Evolutionary conservation across 495 filamentous ascomycete species (phyloP).

Genomic region (Xylaria nigripes): DNA sequence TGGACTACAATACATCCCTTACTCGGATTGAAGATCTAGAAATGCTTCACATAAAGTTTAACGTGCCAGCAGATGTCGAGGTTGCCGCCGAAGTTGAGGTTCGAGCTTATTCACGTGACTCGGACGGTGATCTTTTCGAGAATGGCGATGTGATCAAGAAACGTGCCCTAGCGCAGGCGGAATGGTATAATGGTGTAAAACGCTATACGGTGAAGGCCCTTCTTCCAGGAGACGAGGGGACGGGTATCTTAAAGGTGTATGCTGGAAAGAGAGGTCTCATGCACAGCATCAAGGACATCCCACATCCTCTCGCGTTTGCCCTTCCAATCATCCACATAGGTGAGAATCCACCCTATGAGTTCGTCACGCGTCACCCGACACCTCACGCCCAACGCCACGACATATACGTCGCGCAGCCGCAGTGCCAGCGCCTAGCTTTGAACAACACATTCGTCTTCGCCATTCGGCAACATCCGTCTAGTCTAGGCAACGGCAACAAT

Average conservation of each 20-base stretch:
- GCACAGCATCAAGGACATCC: constrained; percentile 91
- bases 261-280: constrained; percentile 89
- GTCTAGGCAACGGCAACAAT: constrained; percentile 40
- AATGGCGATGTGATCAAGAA: constrained; percentile 82
- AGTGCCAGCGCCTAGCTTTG: constrained; percentile 74
- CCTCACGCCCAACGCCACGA: constrained; percentile 95
- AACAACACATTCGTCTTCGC: constrained; percentile 98
- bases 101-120: constrained; percentile 66
- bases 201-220: constrained; percentile 88
- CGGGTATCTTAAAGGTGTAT: constrained; percentile 85
- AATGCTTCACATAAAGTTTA: constrained; percentile 79
- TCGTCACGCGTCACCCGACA: constrained; percentile 86
- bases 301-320: constrained; percentile 84
- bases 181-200: constrained; percentile 82
- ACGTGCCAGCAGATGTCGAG: constrained; percentile 82
- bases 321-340: constrained; percentile 85
- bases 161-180: constrained; percentile 78
- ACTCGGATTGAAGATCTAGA: constrained; percentile 83
- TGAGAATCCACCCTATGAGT: constrained; percentile 88
- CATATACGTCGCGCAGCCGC: constrained; percentile 90
- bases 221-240: constrained; percentile 81
- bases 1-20: constrained; percentile 86
- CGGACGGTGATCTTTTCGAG: constrained; percentile 88
- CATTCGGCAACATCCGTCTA: constrained; percentile 84
- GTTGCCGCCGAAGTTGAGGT: constrained; percentile 90